Conservation (phyloP, 768 basidiomycete genomes). For the Rhizopogon vulgaris region DNA sequence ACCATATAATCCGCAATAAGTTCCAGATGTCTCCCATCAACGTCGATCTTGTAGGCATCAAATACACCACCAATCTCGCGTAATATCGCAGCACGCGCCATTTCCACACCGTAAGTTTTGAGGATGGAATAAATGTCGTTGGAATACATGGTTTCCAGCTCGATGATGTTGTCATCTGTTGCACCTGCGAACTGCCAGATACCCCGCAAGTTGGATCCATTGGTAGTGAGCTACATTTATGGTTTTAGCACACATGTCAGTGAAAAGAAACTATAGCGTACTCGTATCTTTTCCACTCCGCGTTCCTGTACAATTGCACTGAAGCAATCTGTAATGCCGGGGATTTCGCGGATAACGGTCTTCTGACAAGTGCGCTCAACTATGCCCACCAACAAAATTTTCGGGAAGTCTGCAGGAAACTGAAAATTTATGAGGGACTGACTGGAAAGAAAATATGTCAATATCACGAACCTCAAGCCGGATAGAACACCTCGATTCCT, state of each 20-base stretch:
- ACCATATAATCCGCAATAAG: slow-evolving; percentile 99
- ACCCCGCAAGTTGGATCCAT: slow-evolving; percentile 89
- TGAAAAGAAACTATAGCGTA: slow-evolving; percentile 16
- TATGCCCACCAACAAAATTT: slow-evolving; percentile 89
- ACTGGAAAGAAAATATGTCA: neutral
- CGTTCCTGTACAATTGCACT: slow-evolving; percentile 49
- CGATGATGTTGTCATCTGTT: slow-evolving; percentile 52
- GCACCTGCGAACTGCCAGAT: slow-evolving; percentile 73
- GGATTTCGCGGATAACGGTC: slow-evolving; percentile 85
- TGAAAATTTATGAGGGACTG: slow-evolving; percentile 24
- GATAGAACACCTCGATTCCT: slow-evolving; percentile 62
- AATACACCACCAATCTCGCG: slow-evolving; percentile 90
- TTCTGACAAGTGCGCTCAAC: slow-evolving; percentile 82
- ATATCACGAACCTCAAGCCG: slow-evolving; percentile 61
- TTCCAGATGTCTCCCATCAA: slow-evolving; percentile 89
- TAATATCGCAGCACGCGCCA: slow-evolving; percentile 87
- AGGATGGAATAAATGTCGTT: slow-evolving; percentile 94
- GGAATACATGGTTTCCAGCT: slow-evolving; percentile 79
- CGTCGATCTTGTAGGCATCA: slow-evolving; percentile 91
- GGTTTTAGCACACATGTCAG: neutral
- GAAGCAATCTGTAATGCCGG: slow-evolving; percentile 85
- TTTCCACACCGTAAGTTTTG: slow-evolving; percentile 93
- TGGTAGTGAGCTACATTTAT: slow-evolving; percentile 61
- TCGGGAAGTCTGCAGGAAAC: slow-evolving; percentile 87
- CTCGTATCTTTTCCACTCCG: slow-evolving; percentile 41